Evolutionary conservation across 1,139 yeast genomes (phyloP).

Genomic region (Protomyces inundatus): DNA sequence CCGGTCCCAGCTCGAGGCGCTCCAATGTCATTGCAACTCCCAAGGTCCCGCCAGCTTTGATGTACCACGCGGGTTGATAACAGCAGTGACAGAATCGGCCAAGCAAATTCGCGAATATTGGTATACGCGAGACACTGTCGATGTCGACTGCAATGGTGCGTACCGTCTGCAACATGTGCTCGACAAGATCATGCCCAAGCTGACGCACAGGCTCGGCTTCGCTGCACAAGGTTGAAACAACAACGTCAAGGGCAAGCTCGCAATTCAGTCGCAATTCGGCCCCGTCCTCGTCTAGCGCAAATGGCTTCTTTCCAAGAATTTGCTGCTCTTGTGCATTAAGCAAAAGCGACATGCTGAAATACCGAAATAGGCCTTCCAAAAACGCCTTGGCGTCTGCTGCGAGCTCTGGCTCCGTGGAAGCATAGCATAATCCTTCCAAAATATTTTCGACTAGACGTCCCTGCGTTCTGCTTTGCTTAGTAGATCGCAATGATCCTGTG

Average conservation of each 20-base stretch:
- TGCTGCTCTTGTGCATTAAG: conserved; percentile 63
- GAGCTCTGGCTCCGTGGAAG: conserved; percentile 72
- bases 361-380: conserved; percentile 66
- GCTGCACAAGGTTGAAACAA: conserved; percentile 74
- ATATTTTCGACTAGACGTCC: background rate
- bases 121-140: conserved; percentile 63
- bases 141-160: conserved; percentile 60
- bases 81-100: conserved; percentile 85
- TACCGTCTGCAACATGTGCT: conserved; percentile 48
- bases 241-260: conserved; percentile 64
- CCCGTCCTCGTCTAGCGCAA: conserved; percentile 72
- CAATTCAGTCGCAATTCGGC: conserved; percentile 69
- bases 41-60: conserved; percentile 81
- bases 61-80: conserved; percentile 78
- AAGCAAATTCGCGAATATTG: conserved; percentile 69
- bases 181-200: conserved; percentile 64
- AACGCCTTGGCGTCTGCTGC: conserved; percentile 60
- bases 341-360: conserved; percentile 70
- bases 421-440: conserved; percentile 51
- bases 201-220: conserved; percentile 65
- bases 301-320: conserved; percentile 53
- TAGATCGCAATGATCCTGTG: conserved; percentile 31
- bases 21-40: conserved; percentile 72
- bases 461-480: background rate
- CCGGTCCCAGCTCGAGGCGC: conserved; percentile 60